These are phyloP conservation scores for Coprinopsis marcescibilis DNA, from an alignment of 768 basidiomycete species.

Conservation along the genomic window DNA sequence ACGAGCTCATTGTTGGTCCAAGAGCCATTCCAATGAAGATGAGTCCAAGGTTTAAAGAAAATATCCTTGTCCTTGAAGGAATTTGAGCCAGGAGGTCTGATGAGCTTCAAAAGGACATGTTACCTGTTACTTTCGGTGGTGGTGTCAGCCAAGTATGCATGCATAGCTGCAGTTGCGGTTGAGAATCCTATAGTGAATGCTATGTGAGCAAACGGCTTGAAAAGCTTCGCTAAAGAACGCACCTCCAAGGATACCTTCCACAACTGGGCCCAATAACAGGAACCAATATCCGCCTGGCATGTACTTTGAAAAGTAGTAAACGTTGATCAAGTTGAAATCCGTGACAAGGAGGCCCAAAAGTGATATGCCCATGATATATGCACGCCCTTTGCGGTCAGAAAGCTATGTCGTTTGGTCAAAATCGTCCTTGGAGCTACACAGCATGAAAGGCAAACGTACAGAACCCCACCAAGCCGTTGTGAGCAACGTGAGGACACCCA, in stretches of 20 bases:
- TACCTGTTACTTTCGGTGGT: constrained; percentile 51
- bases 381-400: constrained; percentile 76
- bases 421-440: constrained; percentile 10
- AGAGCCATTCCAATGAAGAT: constrained; percentile 69
- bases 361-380: constrained; percentile 54
- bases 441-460: constrained; percentile 26
- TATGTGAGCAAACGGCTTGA: not conserved
- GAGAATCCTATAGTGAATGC: constrained; percentile 37
- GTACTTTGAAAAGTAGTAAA: constrained; percentile 47
- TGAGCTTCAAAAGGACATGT: constrained; percentile 6
- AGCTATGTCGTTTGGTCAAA: constrained; percentile 34
- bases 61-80: constrained; percentile 48
- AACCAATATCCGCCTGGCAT: constrained; percentile 84
- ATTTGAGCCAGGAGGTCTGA: not conserved
- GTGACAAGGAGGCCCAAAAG: constrained; percentile 53
- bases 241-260: constrained; percentile 76
- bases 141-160: constrained; percentile 70
- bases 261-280: constrained; percentile 53
- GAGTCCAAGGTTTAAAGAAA: constrained; percentile 63
- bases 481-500: constrained; percentile 70
- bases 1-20: constrained; percentile 68
- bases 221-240: constrained; percentile 16
- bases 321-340: constrained; percentile 64
- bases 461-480: constrained; percentile 87
- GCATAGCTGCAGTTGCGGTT: constrained; percentile 42